Conservation (phyloP, 805 yeast species). For the Starmerella powellii region DNA sequence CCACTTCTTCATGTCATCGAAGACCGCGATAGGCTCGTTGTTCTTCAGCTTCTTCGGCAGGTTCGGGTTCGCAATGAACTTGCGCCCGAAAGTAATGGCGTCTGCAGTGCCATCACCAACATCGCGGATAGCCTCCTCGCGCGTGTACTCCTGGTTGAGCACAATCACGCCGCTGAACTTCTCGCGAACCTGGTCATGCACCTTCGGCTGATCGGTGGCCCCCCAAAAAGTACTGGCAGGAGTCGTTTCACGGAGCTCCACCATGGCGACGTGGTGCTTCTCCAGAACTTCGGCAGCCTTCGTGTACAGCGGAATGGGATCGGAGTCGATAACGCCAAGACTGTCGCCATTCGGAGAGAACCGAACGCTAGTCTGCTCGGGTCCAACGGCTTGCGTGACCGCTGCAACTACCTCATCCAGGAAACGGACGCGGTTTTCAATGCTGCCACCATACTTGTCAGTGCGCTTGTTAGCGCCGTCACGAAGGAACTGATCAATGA, state of each 20-base stretch:
- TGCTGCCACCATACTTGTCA: slow-evolving; percentile 51
- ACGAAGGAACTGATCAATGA: slow-evolving; percentile 39
- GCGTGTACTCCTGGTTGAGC: slow-evolving; percentile 14
- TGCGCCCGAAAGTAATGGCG: slow-evolving; percentile 36
- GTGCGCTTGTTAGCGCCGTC: slow-evolving; percentile 39
- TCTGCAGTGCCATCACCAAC: slow-evolving; percentile 15
- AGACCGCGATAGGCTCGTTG: slow-evolving; percentile 30
- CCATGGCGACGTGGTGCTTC: slow-evolving; percentile 36
- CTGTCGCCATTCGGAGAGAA: slow-evolving; percentile 22
- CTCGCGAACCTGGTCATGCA: slow-evolving; percentile 9
- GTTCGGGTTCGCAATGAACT: slow-evolving; percentile 45
- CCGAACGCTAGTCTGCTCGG: slow-evolving; percentile 38
- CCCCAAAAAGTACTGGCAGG: slow-evolving; percentile 24
- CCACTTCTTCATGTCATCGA: slow-evolving; percentile 38
- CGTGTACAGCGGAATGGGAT: slow-evolving; percentile 27
- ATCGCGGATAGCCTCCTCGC: slow-evolving; percentile 14
- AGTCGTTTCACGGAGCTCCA: slow-evolving; percentile 38
- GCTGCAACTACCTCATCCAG: slow-evolving; percentile 42
- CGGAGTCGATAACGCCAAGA: slow-evolving; percentile 27
- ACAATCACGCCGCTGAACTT: slow-evolving; percentile 17
- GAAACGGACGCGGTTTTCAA: slow-evolving; percentile 45
- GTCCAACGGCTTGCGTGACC: slow-evolving; percentile 41
- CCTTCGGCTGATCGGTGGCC: slow-evolving; percentile 3
- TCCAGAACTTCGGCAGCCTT: slow-evolving; percentile 16
- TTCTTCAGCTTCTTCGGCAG: slow-evolving; percentile 35